These are phyloP conservation scores for Nicotiana rustica DNA, from an alignment of 305 asterid species.

Conservation along the genomic window DNA sequence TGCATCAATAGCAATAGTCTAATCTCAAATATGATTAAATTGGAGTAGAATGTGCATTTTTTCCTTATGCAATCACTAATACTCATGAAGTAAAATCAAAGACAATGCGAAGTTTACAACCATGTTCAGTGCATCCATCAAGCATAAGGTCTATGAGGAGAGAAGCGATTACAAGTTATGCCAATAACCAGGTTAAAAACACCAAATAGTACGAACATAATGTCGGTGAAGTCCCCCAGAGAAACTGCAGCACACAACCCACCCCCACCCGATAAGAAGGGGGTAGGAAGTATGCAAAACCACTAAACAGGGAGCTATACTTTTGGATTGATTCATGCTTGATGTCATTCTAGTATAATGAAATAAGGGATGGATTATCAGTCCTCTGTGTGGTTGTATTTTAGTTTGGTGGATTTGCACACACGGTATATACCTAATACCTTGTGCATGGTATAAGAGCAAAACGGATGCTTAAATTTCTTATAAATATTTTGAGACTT, in stretches of 20 bases:
- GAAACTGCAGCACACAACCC: background rate
- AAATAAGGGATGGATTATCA: background rate
- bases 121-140: background rate
- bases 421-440: background rate
- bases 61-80: background rate
- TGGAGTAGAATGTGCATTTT: conserved; percentile 8
- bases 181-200: background rate
- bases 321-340: background rate
- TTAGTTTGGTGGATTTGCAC: background rate
- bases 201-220: background rate
- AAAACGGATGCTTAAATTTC: background rate
- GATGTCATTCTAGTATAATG: background rate
- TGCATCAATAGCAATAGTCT: background rate
- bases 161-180: background rate
- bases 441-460: background rate
- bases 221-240: background rate
- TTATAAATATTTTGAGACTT: background rate
- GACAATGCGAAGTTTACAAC: background rate
- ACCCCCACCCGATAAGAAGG: background rate
- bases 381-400: background rate
- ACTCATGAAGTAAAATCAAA: background rate
- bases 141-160: background rate
- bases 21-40: conserved; percentile 10
- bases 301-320: background rate
- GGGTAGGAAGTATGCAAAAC: background rate